Evolutionary conservation across 768 basidiomycete species (phyloP).

Genomic region (Pleurotus sapidus): DNA sequence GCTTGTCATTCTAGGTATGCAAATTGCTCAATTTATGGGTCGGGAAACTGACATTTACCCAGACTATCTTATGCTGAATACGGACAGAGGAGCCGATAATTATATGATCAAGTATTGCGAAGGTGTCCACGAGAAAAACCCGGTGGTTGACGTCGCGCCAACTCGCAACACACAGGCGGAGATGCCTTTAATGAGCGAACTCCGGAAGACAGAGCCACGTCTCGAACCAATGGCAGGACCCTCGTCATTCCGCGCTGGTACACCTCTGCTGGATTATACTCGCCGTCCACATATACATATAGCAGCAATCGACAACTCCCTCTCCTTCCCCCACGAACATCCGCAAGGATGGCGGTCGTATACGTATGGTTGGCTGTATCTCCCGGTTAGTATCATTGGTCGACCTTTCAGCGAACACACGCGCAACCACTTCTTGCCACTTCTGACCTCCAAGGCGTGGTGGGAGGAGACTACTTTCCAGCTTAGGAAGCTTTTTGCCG

Average conservation of each 20-base stretch:
- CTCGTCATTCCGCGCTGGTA: slow-evolving; percentile 33
- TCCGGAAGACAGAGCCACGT: slow-evolving; percentile 47
- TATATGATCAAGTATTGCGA: slow-evolving; percentile 94
- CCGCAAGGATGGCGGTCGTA: slow-evolving; percentile 77
- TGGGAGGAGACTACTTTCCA: slow-evolving; percentile 87
- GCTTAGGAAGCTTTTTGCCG: slow-evolving; percentile 70
- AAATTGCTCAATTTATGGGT: background rate
- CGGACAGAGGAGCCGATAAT: slow-evolving; percentile 85
- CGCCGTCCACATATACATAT: slow-evolving; percentile 83
- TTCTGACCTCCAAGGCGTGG: slow-evolving; percentile 82
- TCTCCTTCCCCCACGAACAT: slow-evolving; percentile 90
- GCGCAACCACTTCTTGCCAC: slow-evolving; percentile 75
- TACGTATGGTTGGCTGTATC: slow-evolving; percentile 86
- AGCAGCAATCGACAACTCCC: slow-evolving; percentile 90
- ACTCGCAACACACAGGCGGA: slow-evolving; percentile 61
- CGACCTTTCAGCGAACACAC: slow-evolving; percentile 84
- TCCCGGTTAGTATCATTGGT: slow-evolving; percentile 83
- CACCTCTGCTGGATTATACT: slow-evolving; percentile 43
- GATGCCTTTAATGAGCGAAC: slow-evolving; percentile 74
- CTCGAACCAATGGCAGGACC: slow-evolving; percentile 31
- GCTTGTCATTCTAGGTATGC: slow-evolving; percentile 77
- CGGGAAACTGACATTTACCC: background rate
- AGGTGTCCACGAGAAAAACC: slow-evolving; percentile 71
- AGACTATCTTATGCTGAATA: slow-evolving; percentile 94
- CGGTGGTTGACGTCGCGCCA: slow-evolving; percentile 72